These are phyloP conservation scores for Magnaporthiopsis incrustans DNA, from an alignment of 2,329 filamentous ascomycete species.

Conservation along the genomic window DNA sequence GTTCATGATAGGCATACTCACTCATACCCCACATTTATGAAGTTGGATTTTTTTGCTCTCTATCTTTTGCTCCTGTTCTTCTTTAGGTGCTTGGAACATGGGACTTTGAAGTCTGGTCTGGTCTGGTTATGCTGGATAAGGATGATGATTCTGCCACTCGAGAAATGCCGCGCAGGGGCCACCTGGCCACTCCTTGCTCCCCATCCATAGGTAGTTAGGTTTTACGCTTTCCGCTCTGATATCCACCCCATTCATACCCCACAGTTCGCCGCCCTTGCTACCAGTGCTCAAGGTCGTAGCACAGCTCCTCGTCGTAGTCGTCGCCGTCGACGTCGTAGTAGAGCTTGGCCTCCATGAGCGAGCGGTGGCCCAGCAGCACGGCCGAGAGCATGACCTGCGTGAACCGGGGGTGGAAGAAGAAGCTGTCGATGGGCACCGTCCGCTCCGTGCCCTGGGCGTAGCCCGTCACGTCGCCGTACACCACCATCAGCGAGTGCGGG, in stretches of 20 bases:
- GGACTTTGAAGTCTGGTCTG: too few relatives aligned
- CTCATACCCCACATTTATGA: neutral
- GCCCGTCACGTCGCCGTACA: neutral
- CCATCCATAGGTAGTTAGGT: too few relatives aligned
- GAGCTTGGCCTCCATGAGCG: slow-evolving; percentile 2
- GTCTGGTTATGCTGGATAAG: too few relatives aligned
- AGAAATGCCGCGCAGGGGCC: too few relatives aligned
- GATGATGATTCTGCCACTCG: too few relatives aligned
- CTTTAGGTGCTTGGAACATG: too few relatives aligned
- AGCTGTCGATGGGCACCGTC: slow-evolving; percentile 3
- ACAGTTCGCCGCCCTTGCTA: neutral
- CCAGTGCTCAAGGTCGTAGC: slow-evolving; percentile 5
- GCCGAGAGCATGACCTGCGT: slow-evolving; percentile 5
- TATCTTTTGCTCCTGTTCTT: neutral
- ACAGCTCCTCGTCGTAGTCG: slow-evolving; percentile 2
- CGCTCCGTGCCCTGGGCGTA: neutral
- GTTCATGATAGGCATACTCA: neutral
- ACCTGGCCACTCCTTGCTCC: too few relatives aligned
- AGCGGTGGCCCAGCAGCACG: slow-evolving; percentile 4
- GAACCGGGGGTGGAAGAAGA: slow-evolving; percentile 6
- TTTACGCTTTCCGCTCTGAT: too few relatives aligned
- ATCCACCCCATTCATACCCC: too few relatives aligned
- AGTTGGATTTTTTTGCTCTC: neutral
- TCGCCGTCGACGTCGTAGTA: slow-evolving; percentile 6
- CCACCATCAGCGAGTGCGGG: slow-evolving; percentile 3